phyloP scores from a whole-genome alignment of 495 filamentous ascomycete genomes.

The Daldinia decipiens region DNA sequence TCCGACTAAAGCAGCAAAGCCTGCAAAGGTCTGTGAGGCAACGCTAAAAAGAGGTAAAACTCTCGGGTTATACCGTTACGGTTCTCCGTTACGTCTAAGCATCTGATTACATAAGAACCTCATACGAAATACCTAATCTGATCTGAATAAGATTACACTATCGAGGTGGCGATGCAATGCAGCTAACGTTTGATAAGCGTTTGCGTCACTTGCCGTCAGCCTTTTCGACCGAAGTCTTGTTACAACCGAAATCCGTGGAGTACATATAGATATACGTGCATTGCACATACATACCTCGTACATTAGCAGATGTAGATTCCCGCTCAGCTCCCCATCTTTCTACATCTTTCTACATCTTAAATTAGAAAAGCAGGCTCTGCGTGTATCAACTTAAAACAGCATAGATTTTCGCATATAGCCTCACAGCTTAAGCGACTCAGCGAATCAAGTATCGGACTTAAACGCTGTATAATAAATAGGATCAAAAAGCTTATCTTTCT shows the following conservation, averaged over 20 bases:
- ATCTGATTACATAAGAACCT: neutral
- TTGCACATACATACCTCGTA: neutral
- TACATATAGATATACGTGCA: conserved; percentile 5
- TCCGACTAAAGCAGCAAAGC: no score
- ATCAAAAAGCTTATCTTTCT: neutral
- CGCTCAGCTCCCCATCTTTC: conserved; percentile 7
- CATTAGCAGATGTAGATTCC: neutral
- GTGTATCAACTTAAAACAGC: conserved; percentile 8
- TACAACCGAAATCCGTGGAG: conserved; percentile 19
- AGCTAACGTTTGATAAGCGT: conserved; percentile 24
- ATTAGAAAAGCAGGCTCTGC: conserved; percentile 28
- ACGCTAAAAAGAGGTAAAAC: conserved; percentile 2
- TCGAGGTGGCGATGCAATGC: conserved; percentile 19
- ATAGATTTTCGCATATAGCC: neutral
- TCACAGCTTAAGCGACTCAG: neutral
- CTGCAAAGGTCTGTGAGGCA: neutral
- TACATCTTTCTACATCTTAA: conserved; percentile 28
- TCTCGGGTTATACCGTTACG: conserved; percentile 12
- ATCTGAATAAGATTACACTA: conserved; percentile 8
- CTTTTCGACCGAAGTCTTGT: conserved; percentile 5
- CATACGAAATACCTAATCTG: neutral
- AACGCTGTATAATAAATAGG: neutral
- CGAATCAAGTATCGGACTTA: neutral
- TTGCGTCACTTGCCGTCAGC: conserved; percentile 31
- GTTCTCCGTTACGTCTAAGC: conserved; percentile 3